These are phyloP conservation scores for Penicillium herquei DNA, from an alignment of 495 filamentous ascomycete species.

Conservation along the genomic window DNA sequence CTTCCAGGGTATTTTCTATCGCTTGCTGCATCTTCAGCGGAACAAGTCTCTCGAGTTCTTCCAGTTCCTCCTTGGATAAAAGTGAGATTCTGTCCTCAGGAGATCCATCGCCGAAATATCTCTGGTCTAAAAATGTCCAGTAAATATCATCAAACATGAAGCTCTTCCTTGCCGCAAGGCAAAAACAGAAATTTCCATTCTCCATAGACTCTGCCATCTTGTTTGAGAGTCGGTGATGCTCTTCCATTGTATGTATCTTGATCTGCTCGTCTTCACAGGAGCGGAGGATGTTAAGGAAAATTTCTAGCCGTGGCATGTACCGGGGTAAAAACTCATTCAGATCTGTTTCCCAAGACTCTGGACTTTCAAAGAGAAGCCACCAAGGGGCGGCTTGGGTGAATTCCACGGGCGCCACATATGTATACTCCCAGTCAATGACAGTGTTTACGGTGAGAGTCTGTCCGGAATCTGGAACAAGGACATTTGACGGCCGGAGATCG, in stretches of 20 bases:
- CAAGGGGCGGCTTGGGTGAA: constrained; percentile 35
- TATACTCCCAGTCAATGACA: constrained; percentile 40
- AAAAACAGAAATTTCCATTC: constrained; percentile 12
- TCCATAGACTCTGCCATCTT: constrained; percentile 11
- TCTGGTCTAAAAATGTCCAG: constrained; percentile 12
- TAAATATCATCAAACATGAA: constrained; percentile 20
- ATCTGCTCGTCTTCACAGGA: constrained; percentile 4
- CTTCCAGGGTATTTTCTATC: constrained; percentile 1
- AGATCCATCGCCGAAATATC: constrained; percentile 8
- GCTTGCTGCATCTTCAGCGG: constrained; percentile 12
- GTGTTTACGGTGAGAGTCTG: neutral
- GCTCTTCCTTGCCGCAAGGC: constrained; percentile 6
- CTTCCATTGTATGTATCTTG: neutral
- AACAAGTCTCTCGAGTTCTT: constrained; percentile 2
- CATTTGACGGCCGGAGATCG: constrained; percentile 13
- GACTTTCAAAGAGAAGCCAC: constrained; percentile 37
- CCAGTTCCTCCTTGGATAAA: constrained; percentile 3
- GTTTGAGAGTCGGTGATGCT: constrained; percentile 4
- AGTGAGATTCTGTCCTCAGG: constrained; percentile 5
- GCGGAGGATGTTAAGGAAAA: constrained; percentile 5
- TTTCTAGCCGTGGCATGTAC: neutral
- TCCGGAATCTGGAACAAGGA: constrained; percentile 9
- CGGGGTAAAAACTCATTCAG: constrained; percentile 10
- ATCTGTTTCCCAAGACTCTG: constrained; percentile 26
- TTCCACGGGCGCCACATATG: constrained; percentile 32